Percentiles rank a stretch among this genome's conserved stretches.
These are phyloP conservation scores for Amyloporia xantha DNA, from an alignment of 768 basidiomycete species.

Conservation along the genomic window DNA sequence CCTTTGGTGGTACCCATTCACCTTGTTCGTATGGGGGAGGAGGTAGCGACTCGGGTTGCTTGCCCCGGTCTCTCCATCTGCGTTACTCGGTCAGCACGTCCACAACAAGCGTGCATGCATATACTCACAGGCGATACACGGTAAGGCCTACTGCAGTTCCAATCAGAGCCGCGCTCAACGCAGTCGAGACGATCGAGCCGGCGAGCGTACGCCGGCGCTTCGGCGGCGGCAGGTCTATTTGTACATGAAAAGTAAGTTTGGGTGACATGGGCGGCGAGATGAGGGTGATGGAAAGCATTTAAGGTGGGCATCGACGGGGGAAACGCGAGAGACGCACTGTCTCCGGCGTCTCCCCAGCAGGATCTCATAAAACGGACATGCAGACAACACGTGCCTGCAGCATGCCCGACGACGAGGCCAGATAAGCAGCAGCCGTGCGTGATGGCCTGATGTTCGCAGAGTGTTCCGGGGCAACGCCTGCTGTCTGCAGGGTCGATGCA, in stretches of 20 bases:
- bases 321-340: neutral
- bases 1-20: conserved; percentile 42
- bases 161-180: conserved; percentile 79
- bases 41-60: conserved; percentile 34
- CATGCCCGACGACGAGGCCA: conserved; percentile 1
- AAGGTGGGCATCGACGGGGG: neutral
- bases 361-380: conserved; percentile 31
- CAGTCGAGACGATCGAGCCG: conserved; percentile 77
- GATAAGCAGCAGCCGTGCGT: neutral
- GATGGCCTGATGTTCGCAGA: neutral
- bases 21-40: conserved; percentile 66
- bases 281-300: conserved; percentile 9
- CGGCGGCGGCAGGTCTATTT: conserved; percentile 63
- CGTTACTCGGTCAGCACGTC: too few species aligned
- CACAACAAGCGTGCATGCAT: neutral
- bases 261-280: conserved; percentile 12
- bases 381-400: conserved; percentile 6
- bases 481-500: neutral
- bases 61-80: conserved; percentile 79
- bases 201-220: conserved; percentile 80
- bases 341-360: conserved; percentile 5
- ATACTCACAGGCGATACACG: conserved; percentile 75
- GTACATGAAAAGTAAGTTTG: conserved; percentile 24
- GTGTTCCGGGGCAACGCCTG: neutral
- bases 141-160: conserved; percentile 84